phyloP scores from a whole-genome alignment of 768 basidiomycete genomes.

The Hortiboletus campestris region DNA sequence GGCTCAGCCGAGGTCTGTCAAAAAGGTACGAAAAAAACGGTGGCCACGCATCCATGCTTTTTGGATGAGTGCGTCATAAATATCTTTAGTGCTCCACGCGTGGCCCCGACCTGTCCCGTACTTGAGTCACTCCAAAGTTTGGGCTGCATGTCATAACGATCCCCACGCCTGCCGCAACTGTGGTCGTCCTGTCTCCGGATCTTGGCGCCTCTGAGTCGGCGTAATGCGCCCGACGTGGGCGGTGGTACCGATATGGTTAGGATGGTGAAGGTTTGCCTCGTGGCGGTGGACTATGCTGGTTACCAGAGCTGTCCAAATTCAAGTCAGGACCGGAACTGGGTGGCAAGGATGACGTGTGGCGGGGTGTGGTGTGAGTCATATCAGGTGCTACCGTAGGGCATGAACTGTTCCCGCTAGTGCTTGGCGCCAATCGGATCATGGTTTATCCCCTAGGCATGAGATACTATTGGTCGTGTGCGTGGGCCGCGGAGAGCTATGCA shows the following conservation, averaged over 20 bases:
- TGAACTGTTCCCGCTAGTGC: background rate
- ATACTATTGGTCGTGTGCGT: background rate
- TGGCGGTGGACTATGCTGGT: background rate
- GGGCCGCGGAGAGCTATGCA: background rate
- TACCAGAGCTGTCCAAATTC: background rate
- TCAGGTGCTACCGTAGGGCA: background rate
- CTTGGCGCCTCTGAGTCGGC: background rate
- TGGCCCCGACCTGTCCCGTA: too few relatives aligned
- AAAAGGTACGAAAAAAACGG: background rate
- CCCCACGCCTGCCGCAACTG: too few relatives aligned
- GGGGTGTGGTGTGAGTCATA: background rate
- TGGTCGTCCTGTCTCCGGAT: constrained; percentile 1
- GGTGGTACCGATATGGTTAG: background rate
- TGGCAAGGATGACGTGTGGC: background rate
- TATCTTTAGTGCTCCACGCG: too few relatives aligned
- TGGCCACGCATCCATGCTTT: too few relatives aligned
- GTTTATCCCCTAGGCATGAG: background rate
- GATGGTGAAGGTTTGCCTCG: background rate
- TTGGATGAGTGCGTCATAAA: too few relatives aligned
- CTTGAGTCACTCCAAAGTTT: too few relatives aligned
- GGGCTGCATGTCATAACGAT: background rate
- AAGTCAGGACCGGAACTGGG: background rate
- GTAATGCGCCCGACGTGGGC: background rate
- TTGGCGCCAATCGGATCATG: background rate
- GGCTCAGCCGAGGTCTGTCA: background rate